Percentiles rank a stretch among this genome's conserved stretches.
These are phyloP conservation scores for Yarrowia sp. DNA, from an alignment of 805 yeast genomes.

Conservation along the genomic window DNA sequence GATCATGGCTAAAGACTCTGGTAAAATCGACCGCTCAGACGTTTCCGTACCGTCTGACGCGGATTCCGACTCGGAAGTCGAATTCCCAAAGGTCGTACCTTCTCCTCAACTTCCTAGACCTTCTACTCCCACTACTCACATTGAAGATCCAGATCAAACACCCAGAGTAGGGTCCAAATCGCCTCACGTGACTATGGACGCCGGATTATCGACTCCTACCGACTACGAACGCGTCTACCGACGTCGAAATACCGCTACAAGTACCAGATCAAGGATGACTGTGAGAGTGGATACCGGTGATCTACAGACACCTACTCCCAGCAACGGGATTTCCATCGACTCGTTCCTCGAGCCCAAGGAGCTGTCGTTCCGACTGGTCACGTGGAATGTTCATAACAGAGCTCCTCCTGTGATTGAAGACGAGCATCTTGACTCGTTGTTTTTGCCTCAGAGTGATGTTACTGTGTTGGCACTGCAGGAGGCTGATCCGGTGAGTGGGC, in stretches of 20 bases:
- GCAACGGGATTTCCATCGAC: conserved; percentile 28
- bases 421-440: conserved; percentile 30
- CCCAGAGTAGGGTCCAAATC: neutral
- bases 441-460: conserved; percentile 33
- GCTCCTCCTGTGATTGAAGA: conserved; percentile 28
- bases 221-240: conserved; percentile 11
- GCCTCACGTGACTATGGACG: conserved; percentile 16
- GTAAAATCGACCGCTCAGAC: neutral
- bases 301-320: neutral
- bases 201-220: neutral
- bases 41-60: neutral
- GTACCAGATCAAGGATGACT: neutral
- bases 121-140: neutral
- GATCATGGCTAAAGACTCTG: neutral
- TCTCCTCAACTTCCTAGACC: neutral
- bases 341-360: conserved; percentile 26
- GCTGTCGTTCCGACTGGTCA: conserved; percentile 33
- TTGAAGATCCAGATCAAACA: neutral
- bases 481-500: conserved; percentile 42
- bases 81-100: conserved; percentile 6
- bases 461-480: conserved; percentile 52
- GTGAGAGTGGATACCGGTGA: neutral
- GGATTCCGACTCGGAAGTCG: neutral
- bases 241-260: neutral
- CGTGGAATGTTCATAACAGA: conserved; percentile 40